A percentile compares a stretch with the other conserved stretches of the same genome.
Conservation (phyloP, 371 early-diverging fungal species). For the Funneliformis caledonium region DNA sequence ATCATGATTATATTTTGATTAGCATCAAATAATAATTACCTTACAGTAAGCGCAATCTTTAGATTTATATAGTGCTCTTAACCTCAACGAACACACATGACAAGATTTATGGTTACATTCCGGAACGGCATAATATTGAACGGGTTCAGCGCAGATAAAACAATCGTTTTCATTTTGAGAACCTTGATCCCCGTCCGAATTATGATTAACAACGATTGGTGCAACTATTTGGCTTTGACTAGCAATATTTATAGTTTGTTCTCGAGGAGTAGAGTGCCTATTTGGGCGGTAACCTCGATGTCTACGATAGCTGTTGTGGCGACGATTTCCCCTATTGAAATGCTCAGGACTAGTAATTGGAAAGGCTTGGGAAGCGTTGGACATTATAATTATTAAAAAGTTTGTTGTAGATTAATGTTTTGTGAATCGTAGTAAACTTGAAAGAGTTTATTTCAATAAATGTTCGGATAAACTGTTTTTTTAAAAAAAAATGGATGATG, state of each 20-base stretch:
- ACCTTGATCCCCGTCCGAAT: neutral
- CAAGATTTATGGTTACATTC: slow-evolving; percentile 92
- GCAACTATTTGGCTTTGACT: neutral
- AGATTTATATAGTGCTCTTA: slow-evolving; percentile 86
- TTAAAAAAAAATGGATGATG: neutral
- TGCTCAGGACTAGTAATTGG: neutral
- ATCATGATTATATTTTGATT: neutral
- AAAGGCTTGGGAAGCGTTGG: neutral
- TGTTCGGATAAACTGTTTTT: too few species aligned
- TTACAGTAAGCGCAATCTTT: slow-evolving; percentile 91
- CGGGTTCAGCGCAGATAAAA: slow-evolving; percentile 90
- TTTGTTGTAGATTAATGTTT: too few species aligned
- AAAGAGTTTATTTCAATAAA: too few species aligned
- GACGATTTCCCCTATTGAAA: neutral
- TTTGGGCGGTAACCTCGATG: neutral
- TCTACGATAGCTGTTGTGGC: neutral
- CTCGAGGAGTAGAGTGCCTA: neutral
- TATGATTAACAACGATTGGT: too few species aligned
- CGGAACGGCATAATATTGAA: slow-evolving; percentile 82
- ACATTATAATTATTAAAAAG: neutral
- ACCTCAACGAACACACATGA: slow-evolving; percentile 85
- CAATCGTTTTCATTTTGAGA: slow-evolving; percentile 62
- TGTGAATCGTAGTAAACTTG: too few species aligned
- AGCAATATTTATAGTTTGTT: neutral
- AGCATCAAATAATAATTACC: slow-evolving; percentile 48